Evolutionary conservation across 805 yeast species (phyloP).

Genomic region (Teunomyces panamensis): DNA sequence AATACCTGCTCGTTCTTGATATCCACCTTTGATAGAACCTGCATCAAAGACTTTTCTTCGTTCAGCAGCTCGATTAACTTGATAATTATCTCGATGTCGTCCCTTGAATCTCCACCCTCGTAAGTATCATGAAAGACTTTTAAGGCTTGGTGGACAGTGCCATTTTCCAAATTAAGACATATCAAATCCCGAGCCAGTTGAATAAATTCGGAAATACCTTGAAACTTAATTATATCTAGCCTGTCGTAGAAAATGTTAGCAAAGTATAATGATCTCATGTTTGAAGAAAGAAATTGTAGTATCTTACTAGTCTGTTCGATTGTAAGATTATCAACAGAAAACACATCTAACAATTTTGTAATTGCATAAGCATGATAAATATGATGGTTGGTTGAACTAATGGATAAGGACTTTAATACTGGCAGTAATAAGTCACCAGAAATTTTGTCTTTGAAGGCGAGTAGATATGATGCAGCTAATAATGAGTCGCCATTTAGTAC

Average conservation of each 20-base stretch:
- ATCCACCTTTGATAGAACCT: not conserved
- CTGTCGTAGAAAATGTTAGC: conserved; percentile 6
- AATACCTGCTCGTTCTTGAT: conserved; percentile 8
- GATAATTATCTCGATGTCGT: not conserved
- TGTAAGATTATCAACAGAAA: not conserved
- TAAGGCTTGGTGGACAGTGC: conserved; percentile 4
- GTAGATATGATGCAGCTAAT: conserved; percentile 18
- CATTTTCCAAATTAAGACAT: conserved; percentile 3
- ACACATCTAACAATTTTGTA: conserved; percentile 6
- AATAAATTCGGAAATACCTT: not conserved
- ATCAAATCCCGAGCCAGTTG: conserved; percentile 3
- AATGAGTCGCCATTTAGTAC: conserved; percentile 20
- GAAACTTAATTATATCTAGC: not conserved
- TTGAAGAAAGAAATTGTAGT: conserved; percentile 4
- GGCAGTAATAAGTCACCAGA: conserved; percentile 2
- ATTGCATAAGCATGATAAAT: conserved; percentile 7
- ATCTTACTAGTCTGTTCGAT: not conserved
- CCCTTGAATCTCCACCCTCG: not conserved
- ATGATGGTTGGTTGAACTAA: conserved; percentile 6
- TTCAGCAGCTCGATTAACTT: conserved; percentile 5
- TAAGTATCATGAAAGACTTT: conserved; percentile 1
- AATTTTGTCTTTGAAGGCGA: conserved; percentile 1
- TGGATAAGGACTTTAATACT: conserved; percentile 11
- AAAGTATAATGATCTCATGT: conserved; percentile 7
- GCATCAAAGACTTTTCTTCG: not conserved